phyloP scores from a whole-genome alignment of 2,329 filamentous ascomycete genomes.

The Blastomyces emzantsi region DNA sequence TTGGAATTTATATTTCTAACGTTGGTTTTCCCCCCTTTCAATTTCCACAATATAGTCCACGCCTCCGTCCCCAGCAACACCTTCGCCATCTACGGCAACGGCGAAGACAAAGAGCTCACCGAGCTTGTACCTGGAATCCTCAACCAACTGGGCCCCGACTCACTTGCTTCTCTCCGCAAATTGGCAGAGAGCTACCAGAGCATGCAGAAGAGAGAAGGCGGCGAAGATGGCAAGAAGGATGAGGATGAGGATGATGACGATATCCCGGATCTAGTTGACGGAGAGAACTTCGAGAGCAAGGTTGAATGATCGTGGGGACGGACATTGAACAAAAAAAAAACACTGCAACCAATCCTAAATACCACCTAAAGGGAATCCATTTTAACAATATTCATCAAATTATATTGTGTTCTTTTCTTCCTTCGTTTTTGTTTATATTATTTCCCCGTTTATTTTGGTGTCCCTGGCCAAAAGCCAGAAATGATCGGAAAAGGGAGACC shows the following conservation, averaged over 20 bases:
- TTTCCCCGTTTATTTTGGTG: neutral
- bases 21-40: neutral
- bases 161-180: constrained; percentile 93
- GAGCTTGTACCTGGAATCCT: constrained; percentile 99
- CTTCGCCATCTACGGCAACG: constrained; percentile 98
- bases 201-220: constrained; percentile 87
- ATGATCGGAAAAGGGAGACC: neutral
- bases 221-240: constrained; percentile 64
- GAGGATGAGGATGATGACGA: constrained; percentile 66
- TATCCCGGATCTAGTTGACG: constrained; percentile 93
- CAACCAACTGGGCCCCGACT: constrained; percentile 98
- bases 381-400: neutral
- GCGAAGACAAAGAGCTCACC: constrained; percentile 99
- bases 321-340: neutral
- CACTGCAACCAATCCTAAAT: neutral
- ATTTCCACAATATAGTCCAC: constrained; percentile 58
- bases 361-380: neutral
- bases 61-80: constrained; percentile 96
- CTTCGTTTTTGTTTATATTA: neutral
- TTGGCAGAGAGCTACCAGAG: constrained; percentile 99
- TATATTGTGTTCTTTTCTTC: neutral
- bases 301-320: constrained; percentile 59
- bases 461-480: neutral
- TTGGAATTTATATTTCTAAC: neutral
- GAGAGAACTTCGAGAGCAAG: constrained; percentile 97